Percentiles rank a stretch among this genome's conserved stretches.
Conservation (phyloP, 306 rosid species). For the Malus asiatica region DNA sequence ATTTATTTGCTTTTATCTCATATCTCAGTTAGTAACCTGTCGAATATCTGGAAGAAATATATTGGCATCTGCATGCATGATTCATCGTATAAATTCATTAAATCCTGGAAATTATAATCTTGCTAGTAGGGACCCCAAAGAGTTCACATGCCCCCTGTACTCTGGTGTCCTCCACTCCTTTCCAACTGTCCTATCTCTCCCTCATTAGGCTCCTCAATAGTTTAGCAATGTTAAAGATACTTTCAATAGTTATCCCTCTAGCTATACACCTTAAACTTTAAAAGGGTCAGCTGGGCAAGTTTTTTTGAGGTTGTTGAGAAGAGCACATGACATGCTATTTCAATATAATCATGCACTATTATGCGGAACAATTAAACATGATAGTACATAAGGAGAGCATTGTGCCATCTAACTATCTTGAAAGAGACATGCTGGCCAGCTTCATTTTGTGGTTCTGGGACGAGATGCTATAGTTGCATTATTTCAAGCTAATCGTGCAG, state of each 20-base stretch:
- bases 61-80: too few relatives aligned
- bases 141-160: slow-evolving; percentile 47
- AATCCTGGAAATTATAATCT: too few relatives aligned
- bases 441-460: neutral
- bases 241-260: slow-evolving; percentile 17
- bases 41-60: too few relatives aligned
- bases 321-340: neutral
- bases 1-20: neutral
- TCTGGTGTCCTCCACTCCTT: slow-evolving; percentile 48
- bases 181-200: slow-evolving; percentile 37
- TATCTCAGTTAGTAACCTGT: neutral
- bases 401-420: neutral
- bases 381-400: neutral
- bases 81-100: too few relatives aligned
- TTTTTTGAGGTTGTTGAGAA: neutral
- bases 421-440: neutral
- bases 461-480: neutral
- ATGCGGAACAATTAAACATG: neutral
- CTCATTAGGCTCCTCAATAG: neutral
- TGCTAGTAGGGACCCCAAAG: slow-evolving; percentile 36
- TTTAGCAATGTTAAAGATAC: slow-evolving; percentile 10
- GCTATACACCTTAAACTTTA: slow-evolving; percentile 6
- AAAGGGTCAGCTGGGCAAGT: neutral
- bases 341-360: too few relatives aligned
- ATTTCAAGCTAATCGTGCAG: neutral